phyloP scores from a whole-genome alignment of 148 eudicot species.

The Nepenthes mirabilis region DNA sequence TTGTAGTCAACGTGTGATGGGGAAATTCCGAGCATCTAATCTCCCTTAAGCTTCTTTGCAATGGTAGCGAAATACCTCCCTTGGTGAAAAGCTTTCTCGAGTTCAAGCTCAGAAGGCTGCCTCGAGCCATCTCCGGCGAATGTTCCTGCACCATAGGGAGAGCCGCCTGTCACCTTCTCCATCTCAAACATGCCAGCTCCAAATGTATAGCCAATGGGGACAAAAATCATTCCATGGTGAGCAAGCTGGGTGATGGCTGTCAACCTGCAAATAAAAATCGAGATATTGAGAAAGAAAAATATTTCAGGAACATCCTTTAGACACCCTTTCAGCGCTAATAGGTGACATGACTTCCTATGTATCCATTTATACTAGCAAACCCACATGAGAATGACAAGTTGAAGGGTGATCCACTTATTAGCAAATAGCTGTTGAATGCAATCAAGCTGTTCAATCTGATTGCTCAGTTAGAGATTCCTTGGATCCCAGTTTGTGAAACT shows the following conservation, averaged over 20 bases:
- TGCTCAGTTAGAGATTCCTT: too few species aligned
- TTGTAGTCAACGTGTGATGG: not conserved
- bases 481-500: too few species aligned
- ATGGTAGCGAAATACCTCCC: slow-evolving; percentile 57
- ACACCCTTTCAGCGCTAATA: too few species aligned
- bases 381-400: too few species aligned
- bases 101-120: slow-evolving; percentile 60
- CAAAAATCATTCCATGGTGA: slow-evolving; percentile 77
- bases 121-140: slow-evolving; percentile 71
- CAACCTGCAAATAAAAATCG: slow-evolving; percentile 23
- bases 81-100: slow-evolving; percentile 63
- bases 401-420: too few species aligned
- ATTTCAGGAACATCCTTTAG: too few species aligned
- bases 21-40: slow-evolving; percentile 6
- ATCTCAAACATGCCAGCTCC: slow-evolving; percentile 87
- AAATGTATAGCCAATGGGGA: slow-evolving; percentile 69
- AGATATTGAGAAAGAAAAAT: too few species aligned
- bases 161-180: slow-evolving; percentile 61
- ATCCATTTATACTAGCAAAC: too few species aligned
- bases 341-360: too few species aligned
- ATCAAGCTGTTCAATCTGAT: too few species aligned
- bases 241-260: slow-evolving; percentile 70
- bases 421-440: too few species aligned
- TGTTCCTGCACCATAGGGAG: slow-evolving; percentile 71
- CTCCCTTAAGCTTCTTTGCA: slow-evolving; percentile 55